These are phyloP conservation scores for Turritis glabra DNA, from an alignment of 345 rosid species.

Conservation along the genomic window DNA sequence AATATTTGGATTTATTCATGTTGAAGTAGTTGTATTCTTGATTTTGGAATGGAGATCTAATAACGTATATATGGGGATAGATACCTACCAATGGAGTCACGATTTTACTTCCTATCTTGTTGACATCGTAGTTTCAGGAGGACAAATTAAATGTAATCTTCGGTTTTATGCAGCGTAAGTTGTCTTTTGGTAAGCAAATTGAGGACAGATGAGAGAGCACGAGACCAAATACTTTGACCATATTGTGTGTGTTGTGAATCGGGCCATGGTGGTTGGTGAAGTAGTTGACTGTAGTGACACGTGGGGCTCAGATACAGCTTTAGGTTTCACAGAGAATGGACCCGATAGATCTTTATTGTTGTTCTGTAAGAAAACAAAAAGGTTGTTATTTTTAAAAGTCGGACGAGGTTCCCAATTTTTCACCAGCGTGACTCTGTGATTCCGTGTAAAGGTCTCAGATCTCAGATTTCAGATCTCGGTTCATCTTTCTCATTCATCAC, in stretches of 20 bases:
- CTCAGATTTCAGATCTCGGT: constrained; percentile 23
- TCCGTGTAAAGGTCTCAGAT: constrained; percentile 7
- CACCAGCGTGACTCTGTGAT: background rate
- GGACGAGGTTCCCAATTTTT: background rate
- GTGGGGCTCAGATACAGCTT: constrained; percentile 19
- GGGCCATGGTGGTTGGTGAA: constrained; percentile 8
- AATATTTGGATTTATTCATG: constrained; percentile 29
- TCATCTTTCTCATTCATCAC: background rate
- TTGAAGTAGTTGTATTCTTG: constrained; percentile 18
- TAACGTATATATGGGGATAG: background rate
- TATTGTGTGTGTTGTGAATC: background rate
- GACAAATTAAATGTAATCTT: background rate
- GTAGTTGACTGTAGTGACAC: constrained; percentile 26
- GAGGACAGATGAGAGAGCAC: background rate
- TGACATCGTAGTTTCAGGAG: background rate
- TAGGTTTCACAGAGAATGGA: constrained; percentile 18
- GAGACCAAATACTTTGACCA: background rate
- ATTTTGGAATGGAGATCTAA: background rate
- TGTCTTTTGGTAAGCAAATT: background rate
- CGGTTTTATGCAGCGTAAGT: background rate
- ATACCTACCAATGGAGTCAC: background rate
- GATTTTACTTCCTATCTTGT: too few relatives aligned
- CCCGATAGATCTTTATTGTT: background rate
- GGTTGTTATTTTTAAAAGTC: background rate
- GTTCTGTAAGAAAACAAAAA: background rate